Evolutionary conservation across 2,329 filamentous ascomycete genomes (phyloP), one percentile per base, ranked within the genome.

Genomic region (Lachnellula arida): DNA sequence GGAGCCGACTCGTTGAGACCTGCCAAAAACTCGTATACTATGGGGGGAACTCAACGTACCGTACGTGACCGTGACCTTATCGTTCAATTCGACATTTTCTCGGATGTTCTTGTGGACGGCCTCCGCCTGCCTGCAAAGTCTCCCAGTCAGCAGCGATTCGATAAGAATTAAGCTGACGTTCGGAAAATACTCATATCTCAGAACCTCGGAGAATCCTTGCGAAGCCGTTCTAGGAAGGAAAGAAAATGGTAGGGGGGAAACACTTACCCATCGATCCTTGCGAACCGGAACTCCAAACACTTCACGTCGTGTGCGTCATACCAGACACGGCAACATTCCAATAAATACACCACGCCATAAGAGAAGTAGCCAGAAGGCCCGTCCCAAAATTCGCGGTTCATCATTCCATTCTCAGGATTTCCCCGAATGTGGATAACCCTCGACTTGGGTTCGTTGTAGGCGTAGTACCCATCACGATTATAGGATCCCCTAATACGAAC

Each of bases 221-320:
- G 28, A 28, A 28, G 28, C 28, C 8, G 8, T 28, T 28, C 7
- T 9, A 28, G 3, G 28, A 9, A 28, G 8, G 2, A 9, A 28
- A 28, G 8, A 28, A 28, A 28, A 28, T 28, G 8, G 7, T 7
- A 5, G 15, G 3, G 23, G 17, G 2, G 5, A 9, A 9, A 12
- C n/a, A 19, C 11, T 12, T 44, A 12, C 15, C 54, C 54, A 39
- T 56, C 54, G 15, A 56, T 37, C 6, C 54, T 40, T 23, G 44
- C 54, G 28, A 56, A 53, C 4, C 54, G 49, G 22, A 56, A 56
- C 15, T 56, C 54, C 6, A 53, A 19, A 9, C 23, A 35, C 8
- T 49, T 49, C 2, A 35, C 23, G 15, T 35, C 11, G 12, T n/a
- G n/a, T 4, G 15, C 11, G 15, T 44, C 35, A 5, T 12, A 15